Base-by-base conservation (phyloP, 768 basidiomycete species). In the Rossbeevera mucosa region DNA sequence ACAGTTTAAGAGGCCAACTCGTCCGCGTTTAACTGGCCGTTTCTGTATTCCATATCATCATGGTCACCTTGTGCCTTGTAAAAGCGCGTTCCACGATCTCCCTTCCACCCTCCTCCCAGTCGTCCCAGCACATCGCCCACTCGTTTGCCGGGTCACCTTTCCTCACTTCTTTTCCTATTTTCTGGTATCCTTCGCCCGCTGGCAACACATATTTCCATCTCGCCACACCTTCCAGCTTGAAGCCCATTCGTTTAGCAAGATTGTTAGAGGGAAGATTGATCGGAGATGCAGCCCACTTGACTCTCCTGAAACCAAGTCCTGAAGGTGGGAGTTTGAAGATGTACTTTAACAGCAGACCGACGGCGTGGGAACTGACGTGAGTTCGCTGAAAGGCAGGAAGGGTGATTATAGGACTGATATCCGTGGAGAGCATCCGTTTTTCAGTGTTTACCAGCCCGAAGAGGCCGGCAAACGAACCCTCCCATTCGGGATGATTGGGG, bases 241-340 rank as follows among this genome's bases (percentile, higher is more conserved):
- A 76, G 2, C 80, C 77, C 70, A 82, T 70, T 31, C 74, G 62
- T 59, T 67, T 59, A 21, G 77, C 80, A 0, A 74, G 66, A 1
- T 59, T 44, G 13, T 69, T 66, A 1, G 74, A 76, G 8, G 72
- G 50, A 1, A 28, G n/a, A 51, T 82, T 80, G 31, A 55, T 22
- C 2, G 63, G 52, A 24, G 74, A 70, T 18, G 77, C 68, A 14
- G 59, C 57, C 74, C 76, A 82, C 51, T 70, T 70, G 16, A 78
- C 76, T 22, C 76, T 72, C 14, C 80, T 71, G n/a, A 81, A 63
- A 0, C 74, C 74, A 3, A 76, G 57, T 9, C 74, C 75, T 4
- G 47, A 46, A n/a, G 64, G 56, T 1, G 58, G 48, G 5, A 67
- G 42, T 13, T 70, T 63, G 26, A 76, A 64, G 3, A 61, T 43